Conservation (phyloP, 2,329 filamentous ascomycete species). For the Penicillium sp. region DNA sequence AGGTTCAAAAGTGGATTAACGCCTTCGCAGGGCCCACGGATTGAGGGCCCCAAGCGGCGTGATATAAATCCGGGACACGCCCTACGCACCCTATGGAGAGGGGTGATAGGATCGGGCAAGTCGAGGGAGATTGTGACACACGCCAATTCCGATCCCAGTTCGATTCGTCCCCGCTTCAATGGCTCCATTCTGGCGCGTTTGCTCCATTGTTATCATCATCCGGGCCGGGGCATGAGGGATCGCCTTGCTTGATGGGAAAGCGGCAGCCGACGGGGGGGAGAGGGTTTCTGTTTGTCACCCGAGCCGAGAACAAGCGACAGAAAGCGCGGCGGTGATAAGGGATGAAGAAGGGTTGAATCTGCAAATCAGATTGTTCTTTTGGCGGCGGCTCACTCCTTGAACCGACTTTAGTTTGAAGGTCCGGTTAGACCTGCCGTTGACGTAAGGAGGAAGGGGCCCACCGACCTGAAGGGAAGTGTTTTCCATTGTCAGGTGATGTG, state of each 20-base stretch:
- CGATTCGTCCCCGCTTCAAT: conserved; percentile 1
- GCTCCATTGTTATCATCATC: conserved; percentile 12
- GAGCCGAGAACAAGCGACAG: conserved; percentile 36
- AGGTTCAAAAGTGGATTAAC: neutral
- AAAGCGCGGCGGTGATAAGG: conserved; percentile 33
- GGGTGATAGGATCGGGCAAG: conserved; percentile 4
- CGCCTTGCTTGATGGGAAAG: conserved; percentile 12
- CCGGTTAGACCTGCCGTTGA: conserved; percentile 19
- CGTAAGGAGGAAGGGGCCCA: neutral
- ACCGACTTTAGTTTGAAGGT: conserved; percentile 4
- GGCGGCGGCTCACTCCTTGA: neutral
- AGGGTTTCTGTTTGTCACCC: conserved; percentile 33
- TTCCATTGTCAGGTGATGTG: neutral
- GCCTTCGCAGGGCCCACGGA: conserved; percentile 3
- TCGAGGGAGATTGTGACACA: conserved; percentile 2
- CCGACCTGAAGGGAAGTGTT: neutral
- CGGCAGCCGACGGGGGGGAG: neutral
- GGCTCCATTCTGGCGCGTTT: conserved; percentile 4
- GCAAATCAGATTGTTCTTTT: neutral
- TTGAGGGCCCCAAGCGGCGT: neutral
- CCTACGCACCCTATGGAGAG: conserved; percentile 4
- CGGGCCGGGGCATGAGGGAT: conserved; percentile 15
- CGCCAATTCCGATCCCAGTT: conserved; percentile 4
- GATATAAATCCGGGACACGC: conserved; percentile 6
- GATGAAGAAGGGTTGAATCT: neutral